phyloP scores from a whole-genome alignment of 2,329 filamentous ascomycete species.

The Coleophoma eucalyptorum region DNA sequence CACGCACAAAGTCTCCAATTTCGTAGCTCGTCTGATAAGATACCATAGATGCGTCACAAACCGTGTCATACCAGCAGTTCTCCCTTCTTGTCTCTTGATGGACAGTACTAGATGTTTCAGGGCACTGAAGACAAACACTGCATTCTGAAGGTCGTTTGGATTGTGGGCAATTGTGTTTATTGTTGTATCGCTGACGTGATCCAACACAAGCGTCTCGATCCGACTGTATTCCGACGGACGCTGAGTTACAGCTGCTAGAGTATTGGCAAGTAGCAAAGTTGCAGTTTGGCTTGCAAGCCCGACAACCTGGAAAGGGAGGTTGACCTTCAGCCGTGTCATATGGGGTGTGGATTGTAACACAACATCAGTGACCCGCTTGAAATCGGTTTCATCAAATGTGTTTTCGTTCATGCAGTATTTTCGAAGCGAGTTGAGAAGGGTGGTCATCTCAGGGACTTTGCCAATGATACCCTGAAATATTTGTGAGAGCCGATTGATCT shows the following conservation, averaged over 20 bases:
- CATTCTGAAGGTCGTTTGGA: constrained; percentile 45
- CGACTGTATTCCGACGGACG: constrained; percentile 38
- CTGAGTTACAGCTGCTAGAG: constrained; percentile 41
- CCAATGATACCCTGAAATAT: constrained; percentile 37
- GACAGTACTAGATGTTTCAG: constrained; percentile 43
- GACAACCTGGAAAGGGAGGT: constrained; percentile 47
- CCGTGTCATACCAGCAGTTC: constrained; percentile 27
- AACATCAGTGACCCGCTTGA: constrained; percentile 33
- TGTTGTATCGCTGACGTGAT: constrained; percentile 45
- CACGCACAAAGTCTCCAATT: constrained; percentile 43
- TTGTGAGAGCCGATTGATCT: constrained; percentile 42
- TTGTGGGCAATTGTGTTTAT: constrained; percentile 47
- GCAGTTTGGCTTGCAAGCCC: constrained; percentile 40
- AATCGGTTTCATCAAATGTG: constrained; percentile 48
- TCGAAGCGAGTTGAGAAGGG: constrained; percentile 39
- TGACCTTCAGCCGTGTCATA: constrained; percentile 42
- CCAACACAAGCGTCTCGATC: constrained; percentile 43
- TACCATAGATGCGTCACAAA: constrained; percentile 47
- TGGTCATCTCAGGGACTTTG: constrained; percentile 37
- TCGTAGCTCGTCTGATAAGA: constrained; percentile 39
- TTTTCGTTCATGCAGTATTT: constrained; percentile 44
- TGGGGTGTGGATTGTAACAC: constrained; percentile 42
- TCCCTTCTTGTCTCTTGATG: constrained; percentile 39
- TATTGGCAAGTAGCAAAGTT: constrained; percentile 49
- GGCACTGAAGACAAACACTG: constrained; percentile 35